Base-by-base conservation (phyloP, 2,329 filamentous ascomycete species). In the Pseudogymnoascus sp. region DNA sequence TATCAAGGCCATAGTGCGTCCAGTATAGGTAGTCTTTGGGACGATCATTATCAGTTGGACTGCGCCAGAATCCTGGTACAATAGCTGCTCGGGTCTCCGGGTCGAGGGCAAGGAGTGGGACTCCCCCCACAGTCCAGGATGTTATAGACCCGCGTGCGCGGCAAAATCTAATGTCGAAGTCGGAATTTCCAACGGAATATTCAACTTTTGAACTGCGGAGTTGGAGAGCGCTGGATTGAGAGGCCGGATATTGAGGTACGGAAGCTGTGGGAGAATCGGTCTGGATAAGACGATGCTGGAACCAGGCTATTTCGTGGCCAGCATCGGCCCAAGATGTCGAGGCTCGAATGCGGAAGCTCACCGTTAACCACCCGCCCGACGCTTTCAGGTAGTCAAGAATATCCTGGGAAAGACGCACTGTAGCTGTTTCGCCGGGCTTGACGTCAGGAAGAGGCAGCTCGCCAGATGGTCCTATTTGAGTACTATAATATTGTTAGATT, bases 1-100 rank as follows among this genome's bases (percentile, higher is more conserved):
- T 69, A 63, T 83, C 74, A 6, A 84, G 74, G 0, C 81, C 80
- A 60, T 79, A 80, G 16, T 78, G 76, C 49, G 79, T 75, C 86
- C 86, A 89, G 67, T 87, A 83, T 4, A 78, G 79, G 3, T 82
- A 77, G 9, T 83, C 81, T 14, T 74, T 69, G 0, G 82, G 78
- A 0, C 77, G 75, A 68, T 89, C 87, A 68, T 89, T 89, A 72
- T 89, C 84, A 0, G 86, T 89, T 12, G 81, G 80, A 0, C 86
- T 83, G 3, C 86, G 83, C 80, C 85, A 88, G 73, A 89, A 84
- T 5, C 78, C 76, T 1, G 82, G 78, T 7, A 72, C 68, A 14
- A 80, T 71, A 21, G 76, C 78, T 3, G 74, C 72, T 6, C 72
- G 68, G 2, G 73, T 74, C 37, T 65, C 70, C 0, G 78, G 73